A percentile compares a stretch with the other conserved stretches of the same genome.
Evolutionary conservation across 148 eudicot species (phyloP).

Genomic region (Hydrangea macrophylla): DNA sequence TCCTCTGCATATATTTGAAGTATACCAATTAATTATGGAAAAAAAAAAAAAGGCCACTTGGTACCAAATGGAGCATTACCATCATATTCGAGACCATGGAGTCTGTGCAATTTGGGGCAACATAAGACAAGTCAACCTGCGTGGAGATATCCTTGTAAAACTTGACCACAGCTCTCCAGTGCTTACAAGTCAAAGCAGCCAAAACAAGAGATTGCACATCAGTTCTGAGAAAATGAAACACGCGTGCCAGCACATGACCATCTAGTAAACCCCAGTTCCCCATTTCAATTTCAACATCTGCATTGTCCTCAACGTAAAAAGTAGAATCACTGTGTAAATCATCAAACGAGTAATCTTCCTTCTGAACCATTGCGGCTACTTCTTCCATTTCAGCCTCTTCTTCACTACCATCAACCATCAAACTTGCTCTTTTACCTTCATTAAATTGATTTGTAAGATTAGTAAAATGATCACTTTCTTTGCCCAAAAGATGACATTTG

Average conservation of each 20-base stretch:
- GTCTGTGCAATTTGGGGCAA: conserved; percentile 67
- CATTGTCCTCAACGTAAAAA: conserved; percentile 33
- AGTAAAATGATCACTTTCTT: not conserved
- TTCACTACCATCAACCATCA: conserved; percentile 43
- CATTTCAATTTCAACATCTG: conserved; percentile 25
- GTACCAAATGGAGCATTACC: conserved; percentile 44
- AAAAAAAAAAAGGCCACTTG: not conserved
- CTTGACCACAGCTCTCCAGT: conserved; percentile 71
- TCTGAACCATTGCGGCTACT: conserved; percentile 24
- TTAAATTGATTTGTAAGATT: conserved; percentile 27
- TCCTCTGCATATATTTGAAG: no score
- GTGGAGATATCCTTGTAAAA: conserved; percentile 60
- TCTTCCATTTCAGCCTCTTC: conserved; percentile 49
- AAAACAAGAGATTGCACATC: conserved; percentile 71
- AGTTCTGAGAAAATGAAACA: conserved; percentile 79
- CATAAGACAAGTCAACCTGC: conserved; percentile 62
- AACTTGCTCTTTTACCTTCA: conserved; percentile 61
- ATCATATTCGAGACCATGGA: conserved; percentile 45
- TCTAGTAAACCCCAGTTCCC: conserved; percentile 78
- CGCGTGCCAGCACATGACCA: conserved; percentile 76
- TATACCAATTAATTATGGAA: no score
- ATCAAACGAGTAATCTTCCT: conserved; percentile 58
- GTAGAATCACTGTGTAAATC: conserved; percentile 53
- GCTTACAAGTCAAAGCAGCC: conserved; percentile 78
- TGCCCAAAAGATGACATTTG: not conserved